These are phyloP conservation scores for Didymosphaeria variabile DNA, from an alignment of 2,329 filamentous ascomycete genomes.

Conservation along the genomic window DNA sequence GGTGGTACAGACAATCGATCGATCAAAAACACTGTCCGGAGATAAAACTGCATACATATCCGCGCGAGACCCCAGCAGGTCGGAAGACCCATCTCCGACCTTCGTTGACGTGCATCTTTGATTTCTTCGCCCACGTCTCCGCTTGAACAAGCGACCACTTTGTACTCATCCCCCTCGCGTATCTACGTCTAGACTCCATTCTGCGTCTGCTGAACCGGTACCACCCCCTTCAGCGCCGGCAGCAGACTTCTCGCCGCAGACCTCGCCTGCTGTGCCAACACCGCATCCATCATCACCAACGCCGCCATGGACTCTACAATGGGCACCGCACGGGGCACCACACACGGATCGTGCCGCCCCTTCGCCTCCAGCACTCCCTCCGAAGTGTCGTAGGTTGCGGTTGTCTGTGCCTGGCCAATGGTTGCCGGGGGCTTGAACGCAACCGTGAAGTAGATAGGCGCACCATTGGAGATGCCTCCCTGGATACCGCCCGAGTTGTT, in stretches of 20 bases:
- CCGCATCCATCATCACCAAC: slow-evolving; percentile 84
- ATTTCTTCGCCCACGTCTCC: background rate
- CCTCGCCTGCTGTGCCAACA: slow-evolving; percentile 80
- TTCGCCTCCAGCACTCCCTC: slow-evolving; percentile 86
- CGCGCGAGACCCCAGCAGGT: background rate
- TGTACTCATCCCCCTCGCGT: slow-evolving; percentile 1
- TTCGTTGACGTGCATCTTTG: background rate
- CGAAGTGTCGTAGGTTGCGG: slow-evolving; percentile 78
- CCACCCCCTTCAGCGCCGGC: slow-evolving; percentile 49
- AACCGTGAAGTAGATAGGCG: slow-evolving; percentile 91
- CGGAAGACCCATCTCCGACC: background rate
- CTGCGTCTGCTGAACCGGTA: slow-evolving; percentile 38
- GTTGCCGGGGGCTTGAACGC: slow-evolving; percentile 96
- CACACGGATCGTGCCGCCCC: slow-evolving; percentile 92
- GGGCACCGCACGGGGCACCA: slow-evolving; percentile 85
- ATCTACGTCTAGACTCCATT: slow-evolving; percentile 8
- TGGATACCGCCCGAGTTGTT: slow-evolving; percentile 97
- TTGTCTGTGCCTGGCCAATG: slow-evolving; percentile 87
- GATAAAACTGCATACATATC: background rate
- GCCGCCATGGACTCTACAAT: slow-evolving; percentile 94
- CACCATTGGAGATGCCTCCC: slow-evolving; percentile 93
- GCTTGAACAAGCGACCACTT: background rate
- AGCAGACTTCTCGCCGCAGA: slow-evolving; percentile 48
- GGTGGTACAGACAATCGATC: background rate
- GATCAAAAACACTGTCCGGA: background rate